A percentile compares a stretch with the other conserved stretches of the same genome.
Conservation (phyloP, 1,284 basidiomycete genomes). For the Boletellus deceptivus region DNA sequence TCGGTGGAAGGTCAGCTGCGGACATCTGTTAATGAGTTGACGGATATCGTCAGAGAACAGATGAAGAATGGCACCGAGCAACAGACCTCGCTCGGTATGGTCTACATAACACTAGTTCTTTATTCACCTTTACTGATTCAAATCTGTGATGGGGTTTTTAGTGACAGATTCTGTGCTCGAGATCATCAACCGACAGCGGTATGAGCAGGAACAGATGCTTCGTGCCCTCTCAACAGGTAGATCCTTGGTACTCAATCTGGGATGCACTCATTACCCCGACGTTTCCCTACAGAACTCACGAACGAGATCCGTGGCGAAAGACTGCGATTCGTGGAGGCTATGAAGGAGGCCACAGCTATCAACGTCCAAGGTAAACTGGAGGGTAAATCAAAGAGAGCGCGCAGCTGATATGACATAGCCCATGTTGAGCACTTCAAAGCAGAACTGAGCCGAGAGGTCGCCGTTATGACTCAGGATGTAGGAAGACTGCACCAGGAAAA, state of each 20-base stretch:
- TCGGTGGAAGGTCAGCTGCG: slow-evolving; percentile 24
- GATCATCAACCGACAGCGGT: slow-evolving; percentile 63
- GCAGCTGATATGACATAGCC: slow-evolving; percentile 40
- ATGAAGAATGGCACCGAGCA: slow-evolving; percentile 26
- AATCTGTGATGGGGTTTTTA: slow-evolving; percentile 21
- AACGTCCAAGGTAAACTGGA: slow-evolving; percentile 68
- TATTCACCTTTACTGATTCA: slow-evolving; percentile 1
- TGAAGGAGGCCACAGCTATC: slow-evolving; percentile 85
- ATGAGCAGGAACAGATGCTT: slow-evolving; percentile 68
- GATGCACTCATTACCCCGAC: background rate
- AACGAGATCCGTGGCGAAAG: slow-evolving; percentile 82
- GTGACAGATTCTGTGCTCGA: slow-evolving; percentile 58
- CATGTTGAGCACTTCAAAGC: slow-evolving; percentile 85
- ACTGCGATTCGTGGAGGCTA: slow-evolving; percentile 83
- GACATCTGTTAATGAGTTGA: slow-evolving; percentile 25
- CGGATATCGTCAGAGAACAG: slow-evolving; percentile 27
- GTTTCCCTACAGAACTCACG: slow-evolving; percentile 57
- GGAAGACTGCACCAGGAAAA: slow-evolving; percentile 70
- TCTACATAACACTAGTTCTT: background rate
- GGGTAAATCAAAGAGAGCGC: background rate
- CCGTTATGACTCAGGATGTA: slow-evolving; percentile 73
- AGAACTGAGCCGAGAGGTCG: slow-evolving; percentile 71
- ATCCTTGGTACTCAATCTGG: slow-evolving; percentile 7
- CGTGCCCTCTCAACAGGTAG: slow-evolving; percentile 62
- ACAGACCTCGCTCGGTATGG: slow-evolving; percentile 30